A percentile compares a stretch with the other conserved stretches of the same genome.
Evolutionary conservation across 1,284 basidiomycete species (phyloP).

Genomic region (Rhodotorula mucilaginosa): DNA sequence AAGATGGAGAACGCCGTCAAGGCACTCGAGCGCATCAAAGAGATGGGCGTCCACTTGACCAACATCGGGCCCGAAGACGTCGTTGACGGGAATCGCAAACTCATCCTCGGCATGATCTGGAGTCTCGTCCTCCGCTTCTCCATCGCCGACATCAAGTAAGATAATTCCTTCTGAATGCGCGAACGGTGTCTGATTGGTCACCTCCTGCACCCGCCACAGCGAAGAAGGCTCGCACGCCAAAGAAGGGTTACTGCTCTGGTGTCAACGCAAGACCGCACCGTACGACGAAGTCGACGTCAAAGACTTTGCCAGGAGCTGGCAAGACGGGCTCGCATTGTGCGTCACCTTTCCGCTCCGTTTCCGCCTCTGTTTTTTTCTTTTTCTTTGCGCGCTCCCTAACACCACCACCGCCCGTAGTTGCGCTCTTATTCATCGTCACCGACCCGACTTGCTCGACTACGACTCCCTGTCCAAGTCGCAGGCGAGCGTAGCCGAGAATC

Average conservation of each 20-base stretch:
- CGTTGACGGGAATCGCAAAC: constrained; percentile 94
- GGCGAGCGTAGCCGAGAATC: constrained; percentile 55
- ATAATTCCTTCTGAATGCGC: neutral
- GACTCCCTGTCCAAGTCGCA: constrained; percentile 74
- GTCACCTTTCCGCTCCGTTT: constrained; percentile 45
- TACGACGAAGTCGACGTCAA: constrained; percentile 90
- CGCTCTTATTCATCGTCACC: constrained; percentile 93
- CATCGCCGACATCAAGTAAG: constrained; percentile 93
- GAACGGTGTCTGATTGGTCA: neutral
- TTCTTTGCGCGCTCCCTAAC: neutral
- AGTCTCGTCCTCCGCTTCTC: constrained; percentile 94
- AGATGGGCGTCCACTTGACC: constrained; percentile 89
- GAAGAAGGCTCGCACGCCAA: constrained; percentile 96
- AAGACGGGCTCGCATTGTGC: constrained; percentile 89
- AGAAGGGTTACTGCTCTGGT: constrained; percentile 94
- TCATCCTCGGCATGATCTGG: constrained; percentile 99
- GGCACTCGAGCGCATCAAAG: constrained; percentile 91
- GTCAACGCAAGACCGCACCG: constrained; percentile 88
- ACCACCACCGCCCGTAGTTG: constrained; percentile 59
- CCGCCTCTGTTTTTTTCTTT: neutral
- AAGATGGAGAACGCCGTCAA: constrained; percentile 98
- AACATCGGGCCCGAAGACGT: constrained; percentile 99
- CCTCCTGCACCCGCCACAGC: constrained; percentile 53
- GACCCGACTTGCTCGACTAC: constrained; percentile 90
- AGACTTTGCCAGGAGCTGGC: constrained; percentile 90